Evolutionary conservation across 2,329 filamentous ascomycete genomes (phyloP), one percentile per base, ranked within the genome.

Genomic region (Dothideomycetes sp.): DNA sequence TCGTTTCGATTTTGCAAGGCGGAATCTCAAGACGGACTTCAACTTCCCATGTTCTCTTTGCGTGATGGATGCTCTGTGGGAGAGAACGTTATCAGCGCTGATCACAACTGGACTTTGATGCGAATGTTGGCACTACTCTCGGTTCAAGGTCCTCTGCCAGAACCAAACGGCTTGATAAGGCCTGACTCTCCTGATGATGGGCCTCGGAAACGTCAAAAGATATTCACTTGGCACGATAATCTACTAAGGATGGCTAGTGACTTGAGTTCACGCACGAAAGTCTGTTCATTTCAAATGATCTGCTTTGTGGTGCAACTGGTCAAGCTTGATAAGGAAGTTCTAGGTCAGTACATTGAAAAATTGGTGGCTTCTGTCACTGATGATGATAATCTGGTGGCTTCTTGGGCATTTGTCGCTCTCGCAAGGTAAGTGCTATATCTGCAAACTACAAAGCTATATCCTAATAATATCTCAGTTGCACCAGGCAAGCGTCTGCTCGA

Each of bases 381-480:
- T 53, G 88, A 94, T 52, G 78, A 82, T 49, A 63, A 65, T 11
- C 60, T 62, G 7, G 65, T 80, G 28, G 74, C 80, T 6, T 84
- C 80, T 0, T 98, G 91, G 91, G 81, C 86, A 13, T 77, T 94
- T 67, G 60, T 95, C 38, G 81, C 80, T n/a, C 76, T 86, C 55
- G 70, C 84, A 47, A 84, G 83, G 85, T 88, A 65, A 55, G 71
- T 61, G 6, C 19, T 8, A 17, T 10, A 12, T 24, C n/a, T n/a
- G n/a, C n/a, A n/a, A n/a, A n/a, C n/a, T n/a, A n/a, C n/a, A n/a
- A n/a, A n/a, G n/a, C n/a, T n/a, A n/a, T n/a, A n/a, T n/a, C n/a
- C 39, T 62, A 4, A 37, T 56, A 12, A 41, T 9, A 9, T 19
- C 9, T 5, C 47, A 74, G 70, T 49, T 69, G 73, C 51, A 64